Evolutionary conservation across 345 rosid species (phyloP), one percentile per base, ranked within the genome.

Genomic region (Eucalyptus cladocalyx): DNA sequence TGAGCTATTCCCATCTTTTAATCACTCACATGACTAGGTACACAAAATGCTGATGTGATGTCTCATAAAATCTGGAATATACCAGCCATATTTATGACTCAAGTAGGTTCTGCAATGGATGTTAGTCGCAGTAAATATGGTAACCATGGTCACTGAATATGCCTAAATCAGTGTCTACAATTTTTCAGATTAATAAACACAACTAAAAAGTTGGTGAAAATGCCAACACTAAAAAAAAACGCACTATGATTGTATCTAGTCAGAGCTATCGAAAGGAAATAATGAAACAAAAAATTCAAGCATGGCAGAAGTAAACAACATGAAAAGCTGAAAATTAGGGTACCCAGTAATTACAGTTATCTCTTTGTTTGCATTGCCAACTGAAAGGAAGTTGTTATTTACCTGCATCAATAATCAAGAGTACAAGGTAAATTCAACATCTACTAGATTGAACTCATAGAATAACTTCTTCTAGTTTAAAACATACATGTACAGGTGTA

Each of bases 301-400:
- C 54, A 51, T 30, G 24, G 87, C 11, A 76, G 47, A 76, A 76
- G 47, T 13, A 76, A 76, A 76, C 30, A 76, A 67, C 54, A 40
- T 17, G 49, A 86, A 26, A 88, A 32, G 56, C 86, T 87, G 83
- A 37, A 58, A 86, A 89, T 42, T 72, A 93, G 90, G 89, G 91
- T 85, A 87, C 62, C 69, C 58, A 80, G 91, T 56, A 88, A 60
- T 93, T 95, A 98, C 99, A 88, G 96, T 94, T 92, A 98, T 94
- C 92, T 97, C 99, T 93, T 93, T 98, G 94, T 96, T 96, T 87
- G 95, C 95, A 92, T 97, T 97, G 87, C 99, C 99, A 88, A 93
- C 98, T 76, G 98, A 98, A 89, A 97, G 97, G 90, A 97, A 95
- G 94, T 98, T 96, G 94, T 98, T 98, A 93, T 98, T 98, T 90